phyloP scores from a whole-genome alignment of 1,139 yeast genomes.

The Blastobotrys apis region DNA sequence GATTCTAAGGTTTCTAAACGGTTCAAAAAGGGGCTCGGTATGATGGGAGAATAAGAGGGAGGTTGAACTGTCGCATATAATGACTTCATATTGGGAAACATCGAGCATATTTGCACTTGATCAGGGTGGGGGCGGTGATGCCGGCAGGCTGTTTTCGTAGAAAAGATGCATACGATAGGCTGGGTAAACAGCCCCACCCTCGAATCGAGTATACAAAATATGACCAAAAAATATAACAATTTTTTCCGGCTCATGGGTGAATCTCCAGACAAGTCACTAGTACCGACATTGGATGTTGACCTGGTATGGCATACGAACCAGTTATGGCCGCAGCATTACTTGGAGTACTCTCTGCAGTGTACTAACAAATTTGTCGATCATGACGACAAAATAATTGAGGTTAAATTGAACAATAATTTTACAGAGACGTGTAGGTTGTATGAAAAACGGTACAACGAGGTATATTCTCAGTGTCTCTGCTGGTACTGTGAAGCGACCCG shows the following conservation, averaged over 20 bases:
- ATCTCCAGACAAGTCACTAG: constrained; percentile 24
- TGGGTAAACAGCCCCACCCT: constrained; percentile 35
- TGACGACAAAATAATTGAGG: constrained; percentile 34
- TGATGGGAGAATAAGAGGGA: too few species aligned
- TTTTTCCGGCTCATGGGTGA: constrained; percentile 31
- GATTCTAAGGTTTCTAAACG: too few species aligned
- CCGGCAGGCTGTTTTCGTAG: constrained; percentile 38
- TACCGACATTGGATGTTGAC: constrained; percentile 43
- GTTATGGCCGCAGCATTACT: constrained; percentile 32
- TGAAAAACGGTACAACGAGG: constrained; percentile 25
- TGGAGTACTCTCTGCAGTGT: constrained; percentile 25
- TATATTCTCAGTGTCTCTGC: constrained; percentile 34
- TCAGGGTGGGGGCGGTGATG: constrained; percentile 36
- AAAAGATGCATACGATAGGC: constrained; percentile 34
- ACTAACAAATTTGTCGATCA: constrained; percentile 32
- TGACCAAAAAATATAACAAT: constrained; percentile 32
- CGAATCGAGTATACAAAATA: constrained; percentile 26
- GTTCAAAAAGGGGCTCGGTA: too few species aligned
- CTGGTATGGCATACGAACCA: constrained; percentile 44
- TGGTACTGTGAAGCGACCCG: constrained; percentile 31
- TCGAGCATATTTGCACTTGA: constrained; percentile 24
- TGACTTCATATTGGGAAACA: constrained; percentile 26
- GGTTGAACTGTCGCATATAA: neutral
- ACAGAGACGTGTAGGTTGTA: constrained; percentile 29
- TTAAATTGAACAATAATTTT: constrained; percentile 27